Conservation (phyloP, 2,329 filamentous ascomycete genomes). For the Acrocalymma vagum region DNA sequence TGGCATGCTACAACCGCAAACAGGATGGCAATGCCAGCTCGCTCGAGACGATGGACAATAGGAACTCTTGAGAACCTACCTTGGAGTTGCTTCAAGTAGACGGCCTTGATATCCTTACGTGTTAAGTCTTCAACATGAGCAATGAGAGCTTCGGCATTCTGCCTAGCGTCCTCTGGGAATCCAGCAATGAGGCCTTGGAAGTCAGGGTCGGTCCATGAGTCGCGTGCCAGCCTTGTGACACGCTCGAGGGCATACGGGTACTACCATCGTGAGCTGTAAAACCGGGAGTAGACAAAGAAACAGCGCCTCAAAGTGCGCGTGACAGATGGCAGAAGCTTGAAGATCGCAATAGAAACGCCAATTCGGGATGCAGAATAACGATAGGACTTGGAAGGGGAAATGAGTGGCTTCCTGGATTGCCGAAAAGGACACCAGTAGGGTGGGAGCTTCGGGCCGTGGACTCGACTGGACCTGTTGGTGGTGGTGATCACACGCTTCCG, state of each 20-base stretch:
- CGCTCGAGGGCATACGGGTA: constrained; percentile 79
- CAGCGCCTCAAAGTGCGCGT: constrained; percentile 30
- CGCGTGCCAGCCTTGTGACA: constrained; percentile 69
- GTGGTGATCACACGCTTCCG: constrained; percentile 34
- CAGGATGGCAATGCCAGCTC: constrained; percentile 11
- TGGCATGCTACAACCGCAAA: constrained; percentile 12
- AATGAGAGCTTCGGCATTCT: constrained; percentile 67
- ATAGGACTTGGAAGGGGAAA: constrained; percentile 28
- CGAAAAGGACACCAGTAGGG: constrained; percentile 23
- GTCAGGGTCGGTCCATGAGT: constrained; percentile 70
- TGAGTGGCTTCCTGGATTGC: constrained; percentile 36
- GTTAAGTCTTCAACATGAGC: constrained; percentile 76
- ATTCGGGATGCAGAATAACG: constrained; percentile 18
- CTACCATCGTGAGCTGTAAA: constrained; percentile 56
- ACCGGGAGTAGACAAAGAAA: constrained; percentile 19
- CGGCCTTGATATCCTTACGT: constrained; percentile 74
- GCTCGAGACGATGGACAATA: constrained; percentile 19
- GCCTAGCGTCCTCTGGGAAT: constrained; percentile 72
- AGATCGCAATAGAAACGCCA: constrained; percentile 26
- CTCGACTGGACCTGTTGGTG: constrained; percentile 30
- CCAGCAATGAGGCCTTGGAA: constrained; percentile 75
- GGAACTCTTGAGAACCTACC: constrained; percentile 33
- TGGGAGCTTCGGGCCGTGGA: constrained; percentile 31
- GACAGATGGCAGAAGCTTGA: constrained; percentile 32
- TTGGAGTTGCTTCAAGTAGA: constrained; percentile 82